Percentiles rank a stretch among this genome's conserved stretches.
Conservation (phyloP, 2,329 filamentous ascomycete genomes). For the Paramyrothecium roridum region DNA sequence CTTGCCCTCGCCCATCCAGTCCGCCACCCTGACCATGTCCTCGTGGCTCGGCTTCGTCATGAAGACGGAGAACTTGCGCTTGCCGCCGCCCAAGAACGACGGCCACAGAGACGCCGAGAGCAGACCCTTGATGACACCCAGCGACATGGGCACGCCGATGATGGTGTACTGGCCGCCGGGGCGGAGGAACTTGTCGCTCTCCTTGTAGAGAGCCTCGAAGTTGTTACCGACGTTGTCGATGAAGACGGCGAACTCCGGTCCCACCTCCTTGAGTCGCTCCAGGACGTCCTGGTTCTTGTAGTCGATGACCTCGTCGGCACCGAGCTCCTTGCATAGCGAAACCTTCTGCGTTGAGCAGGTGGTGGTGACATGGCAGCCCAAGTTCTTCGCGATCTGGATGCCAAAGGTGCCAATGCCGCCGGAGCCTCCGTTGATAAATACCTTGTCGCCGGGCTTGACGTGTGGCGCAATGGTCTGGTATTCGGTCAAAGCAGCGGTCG, state of each 20-base stretch:
- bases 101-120: constrained; percentile 22
- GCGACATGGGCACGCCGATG: constrained; percentile 39
- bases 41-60: constrained; percentile 35
- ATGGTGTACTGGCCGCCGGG: constrained; percentile 46
- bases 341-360: constrained; percentile 59
- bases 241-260: constrained; percentile 44
- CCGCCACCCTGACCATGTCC: constrained; percentile 46
- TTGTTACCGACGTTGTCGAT: constrained; percentile 58
- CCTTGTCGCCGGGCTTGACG: constrained; percentile 47
- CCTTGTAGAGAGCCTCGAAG: constrained; percentile 49
- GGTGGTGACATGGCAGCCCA: constrained; percentile 59
- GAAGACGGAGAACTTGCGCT: constrained; percentile 38
- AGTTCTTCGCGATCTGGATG: constrained; percentile 62
- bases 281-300: constrained; percentile 52
- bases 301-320: constrained; percentile 64
- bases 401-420: constrained; percentile 60
- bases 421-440: constrained; percentile 65
- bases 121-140: constrained; percentile 18
- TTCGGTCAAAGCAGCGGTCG: constrained; percentile 44
- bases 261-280: constrained; percentile 40
- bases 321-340: constrained; percentile 53
- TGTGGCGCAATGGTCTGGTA: constrained; percentile 45
- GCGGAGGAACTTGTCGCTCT: constrained; percentile 46
- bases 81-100: constrained; percentile 34
- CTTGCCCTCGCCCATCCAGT: constrained; percentile 56